Percentiles rank a stretch among this genome's conserved stretches.
phyloP scores from a whole-genome alignment of 2,329 filamentous ascomycete species.

The Cytospora chrysosperma region DNA sequence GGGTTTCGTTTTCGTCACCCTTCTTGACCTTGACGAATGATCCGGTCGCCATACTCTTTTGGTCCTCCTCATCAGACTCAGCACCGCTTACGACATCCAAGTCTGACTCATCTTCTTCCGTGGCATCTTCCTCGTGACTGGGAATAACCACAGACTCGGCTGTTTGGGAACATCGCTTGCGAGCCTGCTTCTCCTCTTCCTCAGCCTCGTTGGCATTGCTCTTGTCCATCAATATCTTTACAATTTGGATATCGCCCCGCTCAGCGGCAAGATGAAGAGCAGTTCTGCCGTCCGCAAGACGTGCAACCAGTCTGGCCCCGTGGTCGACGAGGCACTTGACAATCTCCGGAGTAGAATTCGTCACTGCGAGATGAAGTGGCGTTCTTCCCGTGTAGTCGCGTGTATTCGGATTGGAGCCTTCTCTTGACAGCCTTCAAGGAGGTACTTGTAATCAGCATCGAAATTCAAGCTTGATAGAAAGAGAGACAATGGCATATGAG shows the following conservation, averaged over 20 bases:
- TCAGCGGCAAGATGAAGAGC: slow-evolving; percentile 79
- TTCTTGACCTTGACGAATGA: slow-evolving; percentile 70
- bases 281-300: slow-evolving; percentile 76
- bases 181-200: slow-evolving; percentile 58
- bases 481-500: not conserved
- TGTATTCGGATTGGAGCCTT: slow-evolving; percentile 67
- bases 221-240: slow-evolving; percentile 70
- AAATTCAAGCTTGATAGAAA: not conserved
- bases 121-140: slow-evolving; percentile 30
- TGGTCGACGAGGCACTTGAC: slow-evolving; percentile 70
- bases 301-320: slow-evolving; percentile 69
- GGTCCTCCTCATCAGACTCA: slow-evolving; percentile 51
- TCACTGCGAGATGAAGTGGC: slow-evolving; percentile 74
- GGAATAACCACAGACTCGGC: slow-evolving; percentile 28
- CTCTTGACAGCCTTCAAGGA: slow-evolving; percentile 48
- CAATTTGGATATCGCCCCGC: slow-evolving; percentile 66
- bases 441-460: not conserved
- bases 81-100: slow-evolving; percentile 46
- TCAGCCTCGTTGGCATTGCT: slow-evolving; percentile 72
- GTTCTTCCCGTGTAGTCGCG: slow-evolving; percentile 78
- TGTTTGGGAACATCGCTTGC: slow-evolving; percentile 39
- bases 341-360: slow-evolving; percentile 66
- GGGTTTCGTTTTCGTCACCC: slow-evolving; percentile 31
- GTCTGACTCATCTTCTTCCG: slow-evolving; percentile 41
- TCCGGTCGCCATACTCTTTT: slow-evolving; percentile 58